Percentiles rank a stretch among this genome's conserved stretches.
Evolutionary conservation across 352 stramenopile species (phyloP).

Genomic region (Thraustochytrium striatum): DNA sequence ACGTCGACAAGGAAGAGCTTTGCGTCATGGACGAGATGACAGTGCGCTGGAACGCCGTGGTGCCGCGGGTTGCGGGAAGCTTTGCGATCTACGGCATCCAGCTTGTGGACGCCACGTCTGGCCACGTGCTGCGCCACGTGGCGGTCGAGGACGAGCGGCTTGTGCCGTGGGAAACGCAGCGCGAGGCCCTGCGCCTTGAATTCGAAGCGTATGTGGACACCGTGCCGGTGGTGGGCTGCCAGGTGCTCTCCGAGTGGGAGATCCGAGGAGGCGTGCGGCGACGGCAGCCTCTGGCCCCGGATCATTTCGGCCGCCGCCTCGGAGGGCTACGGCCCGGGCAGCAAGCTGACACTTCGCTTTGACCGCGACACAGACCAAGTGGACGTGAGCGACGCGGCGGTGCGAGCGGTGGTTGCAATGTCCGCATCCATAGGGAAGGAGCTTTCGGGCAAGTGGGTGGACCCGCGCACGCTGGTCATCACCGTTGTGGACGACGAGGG

Average conservation of each 20-base stretch:
- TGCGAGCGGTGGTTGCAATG: neutral
- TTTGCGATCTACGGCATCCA: neutral
- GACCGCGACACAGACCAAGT: slow-evolving; percentile 6
- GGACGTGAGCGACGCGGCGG: neutral
- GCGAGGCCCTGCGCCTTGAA: neutral
- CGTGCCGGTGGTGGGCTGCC: neutral
- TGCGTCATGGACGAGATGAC: neutral
- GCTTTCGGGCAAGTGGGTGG: neutral
- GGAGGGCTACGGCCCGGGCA: neutral
- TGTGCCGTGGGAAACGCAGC: neutral
- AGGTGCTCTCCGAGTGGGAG: neutral
- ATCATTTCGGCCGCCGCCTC: neutral
- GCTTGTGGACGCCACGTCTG: neutral
- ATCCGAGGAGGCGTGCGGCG: neutral
- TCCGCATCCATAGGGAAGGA: neutral
- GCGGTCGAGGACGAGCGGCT: neutral
- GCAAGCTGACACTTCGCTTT: neutral
- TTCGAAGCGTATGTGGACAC: neutral
- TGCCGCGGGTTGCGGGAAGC: neutral
- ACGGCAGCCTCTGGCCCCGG: neutral
- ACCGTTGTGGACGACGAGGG: neutral
- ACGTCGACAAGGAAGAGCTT: too few species aligned
- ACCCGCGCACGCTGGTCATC: neutral
- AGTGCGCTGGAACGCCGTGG: neutral
- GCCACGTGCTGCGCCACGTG: neutral